Evolutionary conservation across 805 yeast genomes (phyloP).

Genomic region (Nakazawaea ambrosiae): DNA sequence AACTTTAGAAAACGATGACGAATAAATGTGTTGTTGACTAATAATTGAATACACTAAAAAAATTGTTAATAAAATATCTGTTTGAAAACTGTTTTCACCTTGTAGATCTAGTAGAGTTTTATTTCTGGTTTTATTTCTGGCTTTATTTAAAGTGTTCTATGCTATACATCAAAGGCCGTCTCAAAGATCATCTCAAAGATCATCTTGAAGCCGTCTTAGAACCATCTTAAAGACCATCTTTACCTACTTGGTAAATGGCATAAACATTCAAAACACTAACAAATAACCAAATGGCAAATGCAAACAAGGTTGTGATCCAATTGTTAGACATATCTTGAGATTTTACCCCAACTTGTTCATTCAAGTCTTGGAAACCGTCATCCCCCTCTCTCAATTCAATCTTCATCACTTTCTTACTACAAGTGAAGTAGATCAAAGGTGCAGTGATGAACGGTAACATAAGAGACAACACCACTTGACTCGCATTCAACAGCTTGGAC

Average conservation of each 20-base stretch:
- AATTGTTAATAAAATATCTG: neutral
- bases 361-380: too few relatives aligned
- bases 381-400: conserved; percentile 27
- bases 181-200: too few relatives aligned
- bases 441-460: conserved; percentile 74
- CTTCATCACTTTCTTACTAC: conserved; percentile 56
- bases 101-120: neutral
- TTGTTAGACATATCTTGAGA: conserved; percentile 53
- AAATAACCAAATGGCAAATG: conserved; percentile 57
- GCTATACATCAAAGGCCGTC: neutral
- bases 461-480: conserved; percentile 74
- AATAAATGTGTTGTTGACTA: conserved; percentile 24
- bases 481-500: conserved; percentile 62
- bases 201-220: too few relatives aligned
- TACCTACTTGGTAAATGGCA: conserved; percentile 37
- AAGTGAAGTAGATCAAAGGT: conserved; percentile 74
- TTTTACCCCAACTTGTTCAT: too few relatives aligned
- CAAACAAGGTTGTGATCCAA: conserved; percentile 47
- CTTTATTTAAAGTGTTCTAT: neutral
- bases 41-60: neutral
- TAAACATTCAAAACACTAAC: conserved; percentile 62
- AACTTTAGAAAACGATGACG: conserved; percentile 89
- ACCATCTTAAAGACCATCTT: conserved; percentile 15
- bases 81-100: neutral
- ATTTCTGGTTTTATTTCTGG: too few relatives aligned